These are phyloP conservation scores for Trichoderma orchidacearum DNA, from an alignment of 495 filamentous ascomycete genomes.

Conservation along the genomic window DNA sequence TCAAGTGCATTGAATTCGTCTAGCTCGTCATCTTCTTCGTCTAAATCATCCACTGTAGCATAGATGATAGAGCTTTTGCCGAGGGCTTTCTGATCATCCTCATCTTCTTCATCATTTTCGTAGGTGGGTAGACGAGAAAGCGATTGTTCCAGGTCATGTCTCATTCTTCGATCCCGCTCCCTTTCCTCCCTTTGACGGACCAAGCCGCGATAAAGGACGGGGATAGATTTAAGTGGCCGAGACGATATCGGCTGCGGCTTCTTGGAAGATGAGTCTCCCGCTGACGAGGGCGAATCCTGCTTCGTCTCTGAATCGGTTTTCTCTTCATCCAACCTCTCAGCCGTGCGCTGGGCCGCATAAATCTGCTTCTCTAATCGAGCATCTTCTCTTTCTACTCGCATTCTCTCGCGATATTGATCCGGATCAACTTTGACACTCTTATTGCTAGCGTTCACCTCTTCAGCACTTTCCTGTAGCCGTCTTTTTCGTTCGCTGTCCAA, in stretches of 20 bases:
- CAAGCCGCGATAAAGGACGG: conserved; percentile 68
- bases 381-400: conserved; percentile 58
- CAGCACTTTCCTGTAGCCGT: conserved; percentile 55
- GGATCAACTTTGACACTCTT: conserved; percentile 53
- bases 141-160: conserved; percentile 57
- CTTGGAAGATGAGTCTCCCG: conserved; percentile 8
- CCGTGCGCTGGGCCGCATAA: conserved; percentile 66
- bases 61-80: conserved; percentile 26
- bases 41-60: conserved; percentile 51
- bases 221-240: conserved; percentile 43
- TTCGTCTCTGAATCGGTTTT: conserved; percentile 7
- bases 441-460: conserved; percentile 38
- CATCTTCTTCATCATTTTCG: conserved; percentile 38
- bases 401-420: conserved; percentile 62
- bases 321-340: conserved; percentile 55
- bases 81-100: conserved; percentile 33
- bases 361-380: conserved; percentile 52
- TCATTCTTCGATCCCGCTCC: conserved; percentile 54
- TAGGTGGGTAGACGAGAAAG: conserved; percentile 32
- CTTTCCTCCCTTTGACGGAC: conserved; percentile 52
- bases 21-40: conserved; percentile 74
- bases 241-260: conserved; percentile 30
- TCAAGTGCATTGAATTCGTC: conserved; percentile 67
- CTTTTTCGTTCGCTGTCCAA: conserved; percentile 70
- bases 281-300: conserved; percentile 8